Conservation (phyloP, 306 rosid genomes). For the Vigna unguiculata region DNA sequence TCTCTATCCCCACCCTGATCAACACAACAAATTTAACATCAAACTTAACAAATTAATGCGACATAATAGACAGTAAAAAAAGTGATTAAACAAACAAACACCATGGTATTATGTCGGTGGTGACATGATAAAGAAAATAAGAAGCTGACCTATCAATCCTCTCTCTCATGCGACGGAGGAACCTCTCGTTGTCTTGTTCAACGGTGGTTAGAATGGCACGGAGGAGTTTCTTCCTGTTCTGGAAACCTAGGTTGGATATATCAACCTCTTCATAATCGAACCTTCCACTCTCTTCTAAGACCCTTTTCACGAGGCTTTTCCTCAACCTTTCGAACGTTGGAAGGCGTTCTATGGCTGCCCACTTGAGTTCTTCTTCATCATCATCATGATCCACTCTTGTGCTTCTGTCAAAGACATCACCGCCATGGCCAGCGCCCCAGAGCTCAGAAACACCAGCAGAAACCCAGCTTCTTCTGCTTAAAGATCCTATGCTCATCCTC, state of each 20-base stretch:
- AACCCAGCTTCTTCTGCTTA: constrained; percentile 58
- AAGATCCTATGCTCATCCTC: constrained; percentile 53
- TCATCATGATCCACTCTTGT: constrained; percentile 50
- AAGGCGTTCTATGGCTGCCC: constrained; percentile 92
- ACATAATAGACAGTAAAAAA: not conserved
- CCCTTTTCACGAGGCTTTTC: constrained; percentile 65
- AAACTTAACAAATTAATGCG: not conserved
- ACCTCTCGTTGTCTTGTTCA: constrained; percentile 77
- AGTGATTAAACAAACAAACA: not conserved
- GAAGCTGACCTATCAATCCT: constrained; percentile 66
- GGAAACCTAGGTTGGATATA: constrained; percentile 57
- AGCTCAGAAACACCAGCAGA: constrained; percentile 26
- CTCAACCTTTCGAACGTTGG: constrained; percentile 83
- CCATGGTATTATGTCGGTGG: not conserved
- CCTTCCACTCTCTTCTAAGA: constrained; percentile 55
- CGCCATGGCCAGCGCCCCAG: constrained; percentile 14
- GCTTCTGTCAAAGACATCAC: constrained; percentile 52
- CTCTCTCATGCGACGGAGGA: constrained; percentile 63
- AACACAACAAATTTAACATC: not conserved
- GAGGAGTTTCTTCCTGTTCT: constrained; percentile 60
- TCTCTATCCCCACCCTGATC: constrained; percentile 74
- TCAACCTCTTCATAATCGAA: constrained; percentile 69
- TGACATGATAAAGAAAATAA: not conserved
- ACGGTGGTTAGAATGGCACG: constrained; percentile 58
- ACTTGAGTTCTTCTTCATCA: constrained; percentile 73